phyloP scores from a whole-genome alignment of 352 stramenopile genomes.

The Phytophthora colocasiae region DNA sequence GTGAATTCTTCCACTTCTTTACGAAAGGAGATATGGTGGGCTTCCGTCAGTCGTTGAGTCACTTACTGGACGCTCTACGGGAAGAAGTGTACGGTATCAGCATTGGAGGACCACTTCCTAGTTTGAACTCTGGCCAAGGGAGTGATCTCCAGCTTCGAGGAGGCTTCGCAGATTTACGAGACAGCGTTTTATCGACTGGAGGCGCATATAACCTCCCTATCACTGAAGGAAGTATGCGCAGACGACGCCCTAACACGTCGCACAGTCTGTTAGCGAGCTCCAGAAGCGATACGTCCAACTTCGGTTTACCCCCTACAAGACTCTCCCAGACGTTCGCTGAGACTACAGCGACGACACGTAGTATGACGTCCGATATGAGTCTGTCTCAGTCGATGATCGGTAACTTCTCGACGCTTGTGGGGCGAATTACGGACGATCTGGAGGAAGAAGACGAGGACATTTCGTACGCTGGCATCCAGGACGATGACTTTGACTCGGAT shows the following conservation, averaged over 20 bases:
- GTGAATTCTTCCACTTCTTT: constrained; percentile 86
- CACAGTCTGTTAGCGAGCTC: constrained; percentile 41
- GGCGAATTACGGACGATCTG: constrained; percentile 66
- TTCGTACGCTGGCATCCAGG: constrained; percentile 45
- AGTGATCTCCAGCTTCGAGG: constrained; percentile 35
- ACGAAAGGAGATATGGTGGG: constrained; percentile 82
- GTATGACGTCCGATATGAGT: constrained; percentile 67
- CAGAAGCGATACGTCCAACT: constrained; percentile 38
- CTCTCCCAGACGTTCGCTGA: constrained; percentile 61
- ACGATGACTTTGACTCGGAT: constrained; percentile 42
- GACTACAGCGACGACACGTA: constrained; percentile 35
- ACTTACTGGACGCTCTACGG: constrained; percentile 62
- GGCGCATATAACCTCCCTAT: constrained; percentile 16
- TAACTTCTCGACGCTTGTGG: constrained; percentile 75
- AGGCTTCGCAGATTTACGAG: constrained; percentile 43
- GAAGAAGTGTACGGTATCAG: constrained; percentile 78
- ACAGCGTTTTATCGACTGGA: constrained; percentile 47
- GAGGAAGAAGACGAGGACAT: constrained; percentile 56
- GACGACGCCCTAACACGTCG: constrained; percentile 31
- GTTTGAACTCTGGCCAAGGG: constrained; percentile 13
- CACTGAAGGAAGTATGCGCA: constrained; percentile 29
- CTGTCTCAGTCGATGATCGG: constrained; percentile 76
- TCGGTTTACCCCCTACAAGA: constrained; percentile 43
- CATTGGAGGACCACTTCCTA: constrained; percentile 26
- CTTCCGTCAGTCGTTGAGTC: constrained; percentile 66